Conservation (phyloP, 1,139 yeast genomes). For the Blastobotrys malaysiensis region DNA sequence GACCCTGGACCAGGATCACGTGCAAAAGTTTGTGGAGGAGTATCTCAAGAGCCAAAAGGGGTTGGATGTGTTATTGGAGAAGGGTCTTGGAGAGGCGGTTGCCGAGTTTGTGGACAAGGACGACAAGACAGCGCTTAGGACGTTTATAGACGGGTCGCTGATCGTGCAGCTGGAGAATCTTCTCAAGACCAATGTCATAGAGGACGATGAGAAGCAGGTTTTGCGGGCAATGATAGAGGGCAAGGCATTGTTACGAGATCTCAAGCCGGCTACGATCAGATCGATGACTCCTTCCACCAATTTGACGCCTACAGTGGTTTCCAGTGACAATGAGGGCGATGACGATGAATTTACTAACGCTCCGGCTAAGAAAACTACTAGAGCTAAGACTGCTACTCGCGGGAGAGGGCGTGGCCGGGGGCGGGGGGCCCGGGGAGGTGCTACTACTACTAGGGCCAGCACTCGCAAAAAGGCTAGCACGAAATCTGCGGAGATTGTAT, state of each 20-base stretch:
- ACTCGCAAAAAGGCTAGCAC: constrained; percentile 3
- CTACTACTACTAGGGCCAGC: constrained; percentile 3
- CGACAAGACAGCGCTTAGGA: constrained; percentile 64
- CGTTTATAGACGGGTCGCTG: constrained; percentile 64
- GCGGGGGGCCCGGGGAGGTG: constrained; percentile 3
- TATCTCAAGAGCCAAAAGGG: constrained; percentile 53
- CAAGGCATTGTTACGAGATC: constrained; percentile 6
- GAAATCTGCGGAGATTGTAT: constrained; percentile 5
- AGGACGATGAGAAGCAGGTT: constrained; percentile 25
- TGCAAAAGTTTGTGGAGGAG: constrained; percentile 56
- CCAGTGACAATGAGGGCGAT: constrained; percentile 3
- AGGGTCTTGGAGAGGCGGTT: constrained; percentile 70
- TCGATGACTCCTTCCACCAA: not conserved
- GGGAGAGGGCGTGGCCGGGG: constrained; percentile 1
- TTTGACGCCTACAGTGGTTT: not conserved
- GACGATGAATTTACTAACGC: not conserved
- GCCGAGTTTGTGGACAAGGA: constrained; percentile 72
- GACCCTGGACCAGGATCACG: constrained; percentile 41
- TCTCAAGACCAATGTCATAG: constrained; percentile 36
- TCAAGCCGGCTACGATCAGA: not conserved
- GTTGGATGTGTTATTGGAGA: constrained; percentile 66
- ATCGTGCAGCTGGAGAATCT: constrained; percentile 56
- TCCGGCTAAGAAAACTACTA: not conserved
- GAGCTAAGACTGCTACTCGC: not conserved
- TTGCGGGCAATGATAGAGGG: constrained; percentile 13